Conservation (phyloP, 2,329 filamentous ascomycete species). For the Beauveria sp. region DNA sequence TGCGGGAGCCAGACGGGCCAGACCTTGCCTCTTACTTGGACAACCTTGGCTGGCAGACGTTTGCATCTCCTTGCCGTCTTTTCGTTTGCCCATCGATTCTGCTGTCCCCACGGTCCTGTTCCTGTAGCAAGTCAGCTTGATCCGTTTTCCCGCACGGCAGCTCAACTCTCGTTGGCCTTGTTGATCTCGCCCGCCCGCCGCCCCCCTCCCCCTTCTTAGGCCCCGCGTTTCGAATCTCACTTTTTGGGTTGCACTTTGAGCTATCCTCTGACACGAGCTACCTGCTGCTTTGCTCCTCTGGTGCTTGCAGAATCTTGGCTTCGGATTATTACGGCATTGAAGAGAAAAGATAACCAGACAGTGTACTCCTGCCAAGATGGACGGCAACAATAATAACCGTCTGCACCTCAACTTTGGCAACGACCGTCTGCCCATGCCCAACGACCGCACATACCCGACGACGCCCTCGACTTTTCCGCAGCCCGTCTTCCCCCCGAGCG, state of each 20-base stretch:
- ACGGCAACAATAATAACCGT: slow-evolving; percentile 52
- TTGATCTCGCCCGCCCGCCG: neutral
- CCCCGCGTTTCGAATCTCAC: slow-evolving; percentile 12
- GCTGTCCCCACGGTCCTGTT: neutral
- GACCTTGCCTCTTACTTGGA: neutral
- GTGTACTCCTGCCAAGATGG: slow-evolving; percentile 32
- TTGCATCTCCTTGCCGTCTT: neutral
- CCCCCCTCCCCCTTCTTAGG: neutral
- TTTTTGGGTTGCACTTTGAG: slow-evolving; percentile 1
- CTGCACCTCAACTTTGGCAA: slow-evolving; percentile 62
- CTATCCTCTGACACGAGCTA: slow-evolving; percentile 11
- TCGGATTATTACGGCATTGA: neutral
- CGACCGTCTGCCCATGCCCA: slow-evolving; percentile 51
- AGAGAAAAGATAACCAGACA: neutral
- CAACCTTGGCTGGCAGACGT: neutral
- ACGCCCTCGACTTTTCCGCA: slow-evolving; percentile 96
- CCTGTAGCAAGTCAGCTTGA: neutral
- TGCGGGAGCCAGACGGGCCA: neutral
- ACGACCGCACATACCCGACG: slow-evolving; percentile 69
- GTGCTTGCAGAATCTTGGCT: neutral
- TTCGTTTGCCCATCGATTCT: neutral
- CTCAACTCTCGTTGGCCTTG: neutral
- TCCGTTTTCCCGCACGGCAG: neutral
- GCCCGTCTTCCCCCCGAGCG: slow-evolving; percentile 55
- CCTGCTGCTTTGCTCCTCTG: neutral